Evolutionary conservation across 139 green algal genomes (phyloP).

Genomic region (Marvania coccoides): DNA sequence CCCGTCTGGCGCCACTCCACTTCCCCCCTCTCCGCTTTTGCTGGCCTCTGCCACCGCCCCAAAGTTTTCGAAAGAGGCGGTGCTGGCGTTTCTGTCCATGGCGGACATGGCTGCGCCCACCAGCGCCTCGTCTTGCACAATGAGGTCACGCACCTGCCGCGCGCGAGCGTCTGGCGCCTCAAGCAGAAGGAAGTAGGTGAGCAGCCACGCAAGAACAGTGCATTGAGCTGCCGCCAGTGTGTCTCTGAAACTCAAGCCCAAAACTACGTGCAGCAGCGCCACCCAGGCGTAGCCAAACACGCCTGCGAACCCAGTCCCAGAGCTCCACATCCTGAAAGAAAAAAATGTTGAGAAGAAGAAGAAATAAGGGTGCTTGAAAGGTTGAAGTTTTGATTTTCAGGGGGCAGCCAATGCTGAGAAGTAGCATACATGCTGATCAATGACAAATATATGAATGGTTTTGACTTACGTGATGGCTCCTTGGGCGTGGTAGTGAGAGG

Average conservation of each 20-base stretch:
- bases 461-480: neutral
- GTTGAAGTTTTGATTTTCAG: too few relatives aligned
- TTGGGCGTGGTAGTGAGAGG: constrained; percentile 16
- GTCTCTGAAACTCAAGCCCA: constrained; percentile 22
- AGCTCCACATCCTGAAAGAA: constrained; percentile 38
- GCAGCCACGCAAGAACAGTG: constrained; percentile 4
- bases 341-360: too few relatives aligned
- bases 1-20: too few relatives aligned
- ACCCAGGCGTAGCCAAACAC: constrained; percentile 57
- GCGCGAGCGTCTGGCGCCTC: neutral
- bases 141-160: neutral
- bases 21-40: neutral
- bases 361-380: too few relatives aligned
- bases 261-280: constrained; percentile 22
- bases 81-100: too few relatives aligned
- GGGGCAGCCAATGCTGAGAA: too few relatives aligned
- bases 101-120: neutral
- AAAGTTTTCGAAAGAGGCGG: too few relatives aligned
- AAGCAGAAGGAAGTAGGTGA: constrained; percentile 17
- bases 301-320: constrained; percentile 43
- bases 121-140: neutral
- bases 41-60: neutral
- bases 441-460: too few relatives aligned
- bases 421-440: too few relatives aligned
- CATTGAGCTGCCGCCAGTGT: constrained; percentile 34